A percentile compares a stretch with the other conserved stretches of the same genome.
These are phyloP conservation scores for Ustilago xerochloae DNA, from an alignment of 1,284 basidiomycete genomes.

Conservation along the genomic window DNA sequence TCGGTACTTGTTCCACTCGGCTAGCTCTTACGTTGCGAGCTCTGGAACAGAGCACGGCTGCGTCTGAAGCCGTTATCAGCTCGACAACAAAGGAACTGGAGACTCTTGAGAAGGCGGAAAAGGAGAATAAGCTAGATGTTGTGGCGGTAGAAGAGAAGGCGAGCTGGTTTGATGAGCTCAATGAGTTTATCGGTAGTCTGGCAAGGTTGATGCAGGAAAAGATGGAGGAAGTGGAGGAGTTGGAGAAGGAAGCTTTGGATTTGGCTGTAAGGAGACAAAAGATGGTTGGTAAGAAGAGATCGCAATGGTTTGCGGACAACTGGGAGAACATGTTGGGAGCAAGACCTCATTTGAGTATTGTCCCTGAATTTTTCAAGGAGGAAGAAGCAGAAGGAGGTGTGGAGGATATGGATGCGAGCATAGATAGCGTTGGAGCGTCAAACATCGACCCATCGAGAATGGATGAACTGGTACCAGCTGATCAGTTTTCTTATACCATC, in stretches of 20 bases:
- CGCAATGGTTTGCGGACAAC: conserved; percentile 42
- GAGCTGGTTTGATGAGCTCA: conserved; percentile 62
- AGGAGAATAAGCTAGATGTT: conserved; percentile 49
- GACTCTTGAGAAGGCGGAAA: conserved; percentile 44
- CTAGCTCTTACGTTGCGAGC: conserved; percentile 32
- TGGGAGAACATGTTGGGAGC: conserved; percentile 38
- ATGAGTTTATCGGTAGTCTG: conserved; percentile 53
- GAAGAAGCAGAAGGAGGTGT: conserved; percentile 1
- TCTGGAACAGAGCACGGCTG: conserved; percentile 37
- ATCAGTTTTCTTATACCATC: conserved; percentile 31
- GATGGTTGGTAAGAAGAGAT: conserved; percentile 27
- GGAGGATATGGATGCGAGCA: not conserved
- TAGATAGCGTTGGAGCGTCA: not conserved
- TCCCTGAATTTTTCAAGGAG: conserved; percentile 20
- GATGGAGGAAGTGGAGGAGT: conserved; percentile 44
- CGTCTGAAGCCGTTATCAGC: conserved; percentile 26
- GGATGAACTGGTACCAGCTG: conserved; percentile 20
- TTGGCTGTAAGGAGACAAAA: conserved; percentile 33
- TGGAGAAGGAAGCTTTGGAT: conserved; percentile 46
- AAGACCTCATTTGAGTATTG: conserved; percentile 7
- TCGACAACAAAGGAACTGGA: conserved; percentile 35
- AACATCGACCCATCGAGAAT: not conserved
- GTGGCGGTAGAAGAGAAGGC: conserved; percentile 48
- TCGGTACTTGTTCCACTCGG: conserved; percentile 47
- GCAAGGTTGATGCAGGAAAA: conserved; percentile 61